Conservation (phyloP, 106 monocot species). For the Allium cepa region DNA sequence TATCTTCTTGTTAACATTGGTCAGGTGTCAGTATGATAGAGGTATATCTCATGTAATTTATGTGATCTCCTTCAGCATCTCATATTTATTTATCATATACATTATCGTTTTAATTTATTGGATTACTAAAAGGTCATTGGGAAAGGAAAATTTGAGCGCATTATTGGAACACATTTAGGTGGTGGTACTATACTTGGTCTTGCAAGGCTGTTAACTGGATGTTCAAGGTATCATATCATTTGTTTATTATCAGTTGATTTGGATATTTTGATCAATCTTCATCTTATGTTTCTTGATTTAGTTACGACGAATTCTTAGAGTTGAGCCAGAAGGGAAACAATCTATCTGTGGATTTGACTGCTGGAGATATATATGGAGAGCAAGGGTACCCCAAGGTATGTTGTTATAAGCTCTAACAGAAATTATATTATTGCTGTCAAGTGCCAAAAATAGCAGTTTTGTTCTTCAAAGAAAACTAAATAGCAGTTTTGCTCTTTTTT, state of each 20-base stretch:
- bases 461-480: too few species aligned
- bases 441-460: too few species aligned
- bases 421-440: too few species aligned
- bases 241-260: too few species aligned
- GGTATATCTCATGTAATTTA: slow-evolving; percentile 20
- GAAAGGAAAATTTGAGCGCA: slow-evolving; percentile 71
- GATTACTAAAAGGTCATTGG: slow-evolving; percentile 43
- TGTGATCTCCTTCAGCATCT: not conserved
- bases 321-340: slow-evolving; percentile 67
- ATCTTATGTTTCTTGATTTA: slow-evolving; percentile 13
- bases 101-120: not conserved
- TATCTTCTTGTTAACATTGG: slow-evolving; percentile 84
- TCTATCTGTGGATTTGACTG: slow-evolving; percentile 61
- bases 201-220: slow-evolving; percentile 69
- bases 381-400: slow-evolving; percentile 62
- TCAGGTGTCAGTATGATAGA: slow-evolving; percentile 82
- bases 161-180: slow-evolving; percentile 74
- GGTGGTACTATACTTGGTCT: slow-evolving; percentile 76
- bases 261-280: too few species aligned
- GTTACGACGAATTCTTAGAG: slow-evolving; percentile 71
- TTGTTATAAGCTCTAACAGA: not conserved
- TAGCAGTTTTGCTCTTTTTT: too few species aligned
- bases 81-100: not conserved
- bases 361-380: slow-evolving; percentile 69
- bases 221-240: slow-evolving; percentile 29